Conservation (phyloP, 306 rosid genomes). For the Crotalaria pallida region DNA sequence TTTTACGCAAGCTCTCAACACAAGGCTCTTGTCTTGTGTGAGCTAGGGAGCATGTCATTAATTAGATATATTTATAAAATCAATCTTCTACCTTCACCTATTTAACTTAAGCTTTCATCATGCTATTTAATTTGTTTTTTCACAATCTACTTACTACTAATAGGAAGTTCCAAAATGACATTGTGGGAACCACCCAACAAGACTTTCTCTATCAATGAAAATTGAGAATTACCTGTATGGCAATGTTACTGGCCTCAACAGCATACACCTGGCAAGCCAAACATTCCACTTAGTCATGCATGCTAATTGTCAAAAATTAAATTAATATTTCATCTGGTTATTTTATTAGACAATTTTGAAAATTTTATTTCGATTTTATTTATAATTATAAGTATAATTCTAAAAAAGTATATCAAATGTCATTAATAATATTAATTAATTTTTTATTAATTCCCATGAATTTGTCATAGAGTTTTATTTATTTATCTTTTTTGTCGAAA, state of each 20-base stretch:
- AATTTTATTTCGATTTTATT: too few relatives aligned
- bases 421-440: too few relatives aligned
- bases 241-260: conserved; percentile 79
- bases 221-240: conserved; percentile 51
- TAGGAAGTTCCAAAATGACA: background rate
- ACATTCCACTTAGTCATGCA: conserved; percentile 8
- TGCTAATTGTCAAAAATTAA: background rate
- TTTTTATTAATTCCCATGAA: too few relatives aligned
- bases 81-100: background rate
- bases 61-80: background rate
- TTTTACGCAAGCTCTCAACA: too few relatives aligned
- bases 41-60: background rate
- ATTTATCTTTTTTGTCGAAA: too few relatives aligned
- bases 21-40: too few relatives aligned
- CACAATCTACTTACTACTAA: background rate
- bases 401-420: too few relatives aligned
- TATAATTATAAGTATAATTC: too few relatives aligned
- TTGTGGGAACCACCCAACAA: background rate
- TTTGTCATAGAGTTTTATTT: too few relatives aligned
- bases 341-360: too few relatives aligned
- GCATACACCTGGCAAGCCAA: conserved; percentile 61
- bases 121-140: background rate
- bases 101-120: background rate
- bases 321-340: too few relatives aligned
- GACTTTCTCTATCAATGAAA: background rate